A percentile compares a stretch with the other conserved stretches of the same genome.
These are phyloP conservation scores for Elongisporangium undulatum DNA, from an alignment of 352 stramenopile genomes.

Conservation along the genomic window DNA sequence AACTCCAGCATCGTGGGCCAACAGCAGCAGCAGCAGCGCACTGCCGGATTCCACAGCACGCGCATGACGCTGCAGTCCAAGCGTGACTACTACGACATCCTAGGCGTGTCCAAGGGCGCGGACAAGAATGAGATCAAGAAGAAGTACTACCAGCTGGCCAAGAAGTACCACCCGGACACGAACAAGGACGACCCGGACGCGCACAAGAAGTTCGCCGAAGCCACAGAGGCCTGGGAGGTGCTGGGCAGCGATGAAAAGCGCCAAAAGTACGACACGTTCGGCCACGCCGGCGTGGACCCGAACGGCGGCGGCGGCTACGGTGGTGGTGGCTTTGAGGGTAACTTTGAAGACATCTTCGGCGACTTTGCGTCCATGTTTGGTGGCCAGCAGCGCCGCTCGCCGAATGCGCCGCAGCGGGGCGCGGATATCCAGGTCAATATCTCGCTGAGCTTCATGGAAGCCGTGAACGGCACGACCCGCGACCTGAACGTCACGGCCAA, in stretches of 20 bases:
- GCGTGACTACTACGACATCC: slow-evolving; percentile 96
- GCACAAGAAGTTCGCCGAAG: slow-evolving; percentile 91
- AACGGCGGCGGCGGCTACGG: slow-evolving; percentile 69
- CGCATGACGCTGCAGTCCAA: slow-evolving; percentile 55
- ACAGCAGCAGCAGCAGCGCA: background rate
- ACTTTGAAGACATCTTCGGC: slow-evolving; percentile 90
- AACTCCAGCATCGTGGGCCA: background rate
- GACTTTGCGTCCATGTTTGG: slow-evolving; percentile 83
- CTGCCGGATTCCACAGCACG: slow-evolving; percentile 60
- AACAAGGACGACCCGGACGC: slow-evolving; percentile 93
- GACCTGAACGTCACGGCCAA: slow-evolving; percentile 84
- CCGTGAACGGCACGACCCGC: slow-evolving; percentile 89
- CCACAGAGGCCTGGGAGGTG: slow-evolving; percentile 93
- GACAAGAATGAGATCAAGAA: slow-evolving; percentile 98
- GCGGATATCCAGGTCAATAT: slow-evolving; percentile 94
- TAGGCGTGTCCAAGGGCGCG: slow-evolving; percentile 87
- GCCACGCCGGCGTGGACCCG: slow-evolving; percentile 92
- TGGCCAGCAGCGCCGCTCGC: slow-evolving; percentile 52
- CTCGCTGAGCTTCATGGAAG: slow-evolving; percentile 93
- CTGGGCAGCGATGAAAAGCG: slow-evolving; percentile 92
- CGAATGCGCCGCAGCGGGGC: slow-evolving; percentile 82
- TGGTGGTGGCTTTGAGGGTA: slow-evolving; percentile 55
- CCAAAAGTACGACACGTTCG: slow-evolving; percentile 93
- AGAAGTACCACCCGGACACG: slow-evolving; percentile 98
- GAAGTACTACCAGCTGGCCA: slow-evolving; percentile 96